Evolutionary conservation across 768 basidiomycete species (phyloP).

Genomic region (Lyophyllum decastes): DNA sequence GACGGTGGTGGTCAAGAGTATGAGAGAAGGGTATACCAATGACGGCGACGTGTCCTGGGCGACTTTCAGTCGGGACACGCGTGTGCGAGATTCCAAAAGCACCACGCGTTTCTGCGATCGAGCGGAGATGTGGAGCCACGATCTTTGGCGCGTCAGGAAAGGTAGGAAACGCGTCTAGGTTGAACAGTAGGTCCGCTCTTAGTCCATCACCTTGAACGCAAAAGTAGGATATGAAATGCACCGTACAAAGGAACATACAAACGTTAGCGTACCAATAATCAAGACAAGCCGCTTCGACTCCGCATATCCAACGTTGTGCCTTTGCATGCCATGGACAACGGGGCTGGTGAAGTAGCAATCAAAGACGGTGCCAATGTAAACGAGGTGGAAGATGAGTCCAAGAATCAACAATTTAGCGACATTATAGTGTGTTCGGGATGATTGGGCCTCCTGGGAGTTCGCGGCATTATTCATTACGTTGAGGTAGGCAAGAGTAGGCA

Average conservation of each 20-base stretch:
- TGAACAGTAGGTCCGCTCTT: conserved; percentile 78
- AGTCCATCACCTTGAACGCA: conserved; percentile 69
- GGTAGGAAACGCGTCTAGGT: conserved; percentile 56
- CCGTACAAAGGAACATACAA: not conserved
- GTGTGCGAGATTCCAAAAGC: conserved; percentile 87
- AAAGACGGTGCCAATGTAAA: conserved; percentile 73
- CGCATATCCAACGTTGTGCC: conserved; percentile 43
- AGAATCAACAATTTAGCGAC: conserved; percentile 54
- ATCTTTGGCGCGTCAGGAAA: conserved; percentile 53
- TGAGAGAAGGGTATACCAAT: conserved; percentile 51
- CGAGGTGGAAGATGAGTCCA: conserved; percentile 73
- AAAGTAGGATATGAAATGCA: not conserved
- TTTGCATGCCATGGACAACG: conserved; percentile 76
- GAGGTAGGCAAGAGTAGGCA: not conserved
- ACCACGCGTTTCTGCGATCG: conserved; percentile 64
- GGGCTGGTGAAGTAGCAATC: conserved; percentile 90
- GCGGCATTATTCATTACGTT: conserved; percentile 11
- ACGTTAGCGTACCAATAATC: conserved; percentile 61
- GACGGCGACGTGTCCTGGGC: conserved; percentile 88
- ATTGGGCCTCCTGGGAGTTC: not conserved
- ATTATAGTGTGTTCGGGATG: conserved; percentile 30
- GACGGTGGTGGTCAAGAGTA: not conserved
- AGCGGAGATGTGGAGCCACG: conserved; percentile 75
- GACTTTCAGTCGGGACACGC: conserved; percentile 82
- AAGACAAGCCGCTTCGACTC: conserved; percentile 76